Evolutionary conservation across 2,329 filamentous ascomycete species (phyloP).

Genomic region (Pleurostoma richardsiae): DNA sequence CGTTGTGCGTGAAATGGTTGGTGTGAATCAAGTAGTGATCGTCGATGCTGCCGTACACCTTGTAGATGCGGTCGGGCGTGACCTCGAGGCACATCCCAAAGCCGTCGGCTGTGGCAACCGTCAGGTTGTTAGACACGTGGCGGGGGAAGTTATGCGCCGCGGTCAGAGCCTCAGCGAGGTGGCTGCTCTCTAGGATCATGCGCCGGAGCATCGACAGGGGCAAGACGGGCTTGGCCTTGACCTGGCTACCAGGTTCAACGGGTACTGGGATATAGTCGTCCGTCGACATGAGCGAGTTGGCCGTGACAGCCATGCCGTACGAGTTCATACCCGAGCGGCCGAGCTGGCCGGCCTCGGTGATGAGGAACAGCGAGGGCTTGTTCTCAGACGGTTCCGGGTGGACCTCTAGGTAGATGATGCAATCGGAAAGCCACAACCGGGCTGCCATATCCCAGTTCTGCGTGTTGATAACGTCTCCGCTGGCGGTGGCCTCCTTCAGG

Average conservation of each 20-base stretch:
- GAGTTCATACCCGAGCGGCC: slow-evolving; percentile 21
- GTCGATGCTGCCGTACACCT: slow-evolving; percentile 9
- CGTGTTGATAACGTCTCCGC: slow-evolving; percentile 5
- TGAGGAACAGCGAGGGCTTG: slow-evolving; percentile 14
- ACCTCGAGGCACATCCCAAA: slow-evolving; percentile 17
- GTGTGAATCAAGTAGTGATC: slow-evolving; percentile 16
- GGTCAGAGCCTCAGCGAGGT: slow-evolving; percentile 10
- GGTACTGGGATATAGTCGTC: slow-evolving; percentile 14
- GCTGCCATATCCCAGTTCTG: slow-evolving; percentile 13
- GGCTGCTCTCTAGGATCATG: slow-evolving; percentile 14
- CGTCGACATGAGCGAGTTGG: slow-evolving; percentile 18
- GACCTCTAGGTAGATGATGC: slow-evolving; percentile 20
- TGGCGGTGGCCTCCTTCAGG: slow-evolving; percentile 1
- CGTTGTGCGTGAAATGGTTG: slow-evolving; percentile 17
- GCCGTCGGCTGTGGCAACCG: slow-evolving; percentile 12
- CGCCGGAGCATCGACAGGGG: slow-evolving; percentile 16
- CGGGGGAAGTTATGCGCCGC: slow-evolving; percentile 9
- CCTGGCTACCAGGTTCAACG: slow-evolving; percentile 2
- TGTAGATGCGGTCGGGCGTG: slow-evolving; percentile 13
- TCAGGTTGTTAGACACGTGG: slow-evolving; percentile 20
- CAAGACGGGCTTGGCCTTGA: slow-evolving; percentile 8
- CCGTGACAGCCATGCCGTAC: slow-evolving; percentile 15
- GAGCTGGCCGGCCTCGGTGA: slow-evolving; percentile 23
- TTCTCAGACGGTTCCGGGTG: slow-evolving; percentile 10
- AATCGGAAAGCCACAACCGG: slow-evolving; percentile 12